A percentile compares a stretch with the other conserved stretches of the same genome.
Evolutionary conservation across 768 basidiomycete genomes (phyloP).

Genomic region (Boletellus ananiceps): DNA sequence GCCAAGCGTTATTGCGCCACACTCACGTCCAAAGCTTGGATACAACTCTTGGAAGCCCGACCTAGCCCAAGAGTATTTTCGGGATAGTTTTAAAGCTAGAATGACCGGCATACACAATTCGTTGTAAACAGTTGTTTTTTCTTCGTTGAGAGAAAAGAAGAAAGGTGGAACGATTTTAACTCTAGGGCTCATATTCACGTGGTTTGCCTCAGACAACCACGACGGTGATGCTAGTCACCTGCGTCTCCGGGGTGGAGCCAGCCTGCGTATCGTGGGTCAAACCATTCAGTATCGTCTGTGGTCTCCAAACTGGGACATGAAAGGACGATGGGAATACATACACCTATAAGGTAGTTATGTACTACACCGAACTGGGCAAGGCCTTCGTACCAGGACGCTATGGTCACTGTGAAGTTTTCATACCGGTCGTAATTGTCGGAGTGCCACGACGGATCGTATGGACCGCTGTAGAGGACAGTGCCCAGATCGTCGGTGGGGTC

Average conservation of each 20-base stretch:
- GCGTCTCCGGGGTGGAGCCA: background rate
- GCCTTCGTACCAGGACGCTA: conserved; percentile 4
- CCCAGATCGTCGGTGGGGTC: conserved; percentile 3
- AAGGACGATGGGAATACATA: conserved; percentile 1
- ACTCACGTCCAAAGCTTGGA: background rate
- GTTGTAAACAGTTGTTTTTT: background rate
- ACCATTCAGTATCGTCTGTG: background rate
- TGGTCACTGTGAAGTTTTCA: conserved; percentile 7
- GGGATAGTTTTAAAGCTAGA: background rate
- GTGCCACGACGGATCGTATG: conserved; percentile 1
- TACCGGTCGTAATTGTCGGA: background rate
- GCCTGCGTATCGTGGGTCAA: background rate
- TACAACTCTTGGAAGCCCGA: no score
- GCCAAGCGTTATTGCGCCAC: background rate
- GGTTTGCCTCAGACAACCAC: background rate
- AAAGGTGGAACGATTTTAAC: background rate
- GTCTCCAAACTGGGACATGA: no score
- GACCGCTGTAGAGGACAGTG: conserved; percentile 5
- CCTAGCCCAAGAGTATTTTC: background rate
- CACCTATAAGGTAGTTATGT: conserved; percentile 4
- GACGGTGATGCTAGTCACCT: background rate
- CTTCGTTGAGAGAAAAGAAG: background rate
- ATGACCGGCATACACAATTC: background rate
- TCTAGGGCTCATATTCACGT: no score
- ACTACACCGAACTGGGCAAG: background rate